Conservation (phyloP, 345 rosid genomes). For the Ricinus communis region DNA sequence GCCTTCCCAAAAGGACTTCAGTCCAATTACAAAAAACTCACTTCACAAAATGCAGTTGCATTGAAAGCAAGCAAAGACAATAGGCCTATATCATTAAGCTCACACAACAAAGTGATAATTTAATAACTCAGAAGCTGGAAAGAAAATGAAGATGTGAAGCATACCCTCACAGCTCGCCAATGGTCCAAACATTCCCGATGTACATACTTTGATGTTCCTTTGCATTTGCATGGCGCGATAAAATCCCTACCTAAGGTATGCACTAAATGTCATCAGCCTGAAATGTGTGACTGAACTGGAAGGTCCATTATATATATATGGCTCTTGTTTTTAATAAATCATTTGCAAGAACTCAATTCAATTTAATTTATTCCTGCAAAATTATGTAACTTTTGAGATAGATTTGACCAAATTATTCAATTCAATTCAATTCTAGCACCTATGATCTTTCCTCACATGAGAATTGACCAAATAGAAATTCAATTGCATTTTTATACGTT, state of each 20-base stretch:
- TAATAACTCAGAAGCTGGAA: not conserved
- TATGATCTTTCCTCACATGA: no score
- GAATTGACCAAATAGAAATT: no score
- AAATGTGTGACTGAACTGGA: not conserved
- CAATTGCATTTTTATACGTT: no score
- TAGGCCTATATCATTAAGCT: conserved; percentile 4
- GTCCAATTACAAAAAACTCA: not conserved
- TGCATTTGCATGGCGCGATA: conserved; percentile 98
- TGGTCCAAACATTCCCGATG: conserved; percentile 98
- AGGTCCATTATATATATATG: not conserved
- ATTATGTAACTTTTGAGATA: no score
- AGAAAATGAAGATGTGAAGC: not conserved
- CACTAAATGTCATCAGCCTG: not conserved
- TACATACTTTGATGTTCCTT: conserved; percentile 96
- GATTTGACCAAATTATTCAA: no score
- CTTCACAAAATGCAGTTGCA: not conserved
- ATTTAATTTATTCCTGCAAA: no score
- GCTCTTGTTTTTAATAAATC: no score
- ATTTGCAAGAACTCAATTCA: no score
- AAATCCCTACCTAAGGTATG: conserved; percentile 89
- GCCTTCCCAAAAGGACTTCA: not conserved
- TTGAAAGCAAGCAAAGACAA: not conserved
- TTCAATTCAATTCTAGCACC: no score
- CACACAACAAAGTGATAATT: not conserved
- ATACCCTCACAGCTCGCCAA: conserved; percentile 95